Base-by-base conservation (phyloP, 164 flowering plant species). In the grape (Vitis vinifera) region DNA sequence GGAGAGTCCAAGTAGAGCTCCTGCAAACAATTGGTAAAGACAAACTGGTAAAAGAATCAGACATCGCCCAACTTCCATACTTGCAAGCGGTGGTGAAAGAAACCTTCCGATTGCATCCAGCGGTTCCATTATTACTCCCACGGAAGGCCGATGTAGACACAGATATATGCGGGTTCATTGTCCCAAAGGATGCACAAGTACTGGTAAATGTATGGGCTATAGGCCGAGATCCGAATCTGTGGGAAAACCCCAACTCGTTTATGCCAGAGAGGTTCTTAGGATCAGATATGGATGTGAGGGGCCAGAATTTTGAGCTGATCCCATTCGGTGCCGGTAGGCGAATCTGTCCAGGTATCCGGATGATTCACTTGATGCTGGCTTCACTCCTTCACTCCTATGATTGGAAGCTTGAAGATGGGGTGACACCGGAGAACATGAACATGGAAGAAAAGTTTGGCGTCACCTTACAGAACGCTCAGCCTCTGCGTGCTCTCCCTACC, bases 41-140 rank as follows among this genome's bases (percentile, higher is more conserved):
- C 57, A 68, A 75, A 17, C 66, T 65, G 10, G 75, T 77, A 0
- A 74, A 73, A 44, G 85, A 80, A 60, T 14, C 62, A 3, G 86
- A 83, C 68, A 68, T 83, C 52, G 71, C 69, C 4, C 74, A 78
- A 15, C 69, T 80, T 4, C 69, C 73, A 2, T 83, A 80, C 67
- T 63, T 80, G 63, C 77, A 73, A 68, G 80, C 84, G 0, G 76
- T 53, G 0, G 72, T 78, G 3, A 83, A 83, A 51, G 86, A 83
- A 71, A 61, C 63, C 11, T 74, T 83, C 59, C 65, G 86, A 13
- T 65, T 83, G 13, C 84, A 83, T 74, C 84, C 84, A 0, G 76
- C 68, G 3, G 73, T 70, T 13, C 83, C 87, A 13, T 70, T 79
- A 10, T 70, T 77, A 3, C 70, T 77, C 68, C 83, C 84, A 15